Conservation (phyloP, 208 protist genomes). For the Trypanosoma congolense region DNA sequence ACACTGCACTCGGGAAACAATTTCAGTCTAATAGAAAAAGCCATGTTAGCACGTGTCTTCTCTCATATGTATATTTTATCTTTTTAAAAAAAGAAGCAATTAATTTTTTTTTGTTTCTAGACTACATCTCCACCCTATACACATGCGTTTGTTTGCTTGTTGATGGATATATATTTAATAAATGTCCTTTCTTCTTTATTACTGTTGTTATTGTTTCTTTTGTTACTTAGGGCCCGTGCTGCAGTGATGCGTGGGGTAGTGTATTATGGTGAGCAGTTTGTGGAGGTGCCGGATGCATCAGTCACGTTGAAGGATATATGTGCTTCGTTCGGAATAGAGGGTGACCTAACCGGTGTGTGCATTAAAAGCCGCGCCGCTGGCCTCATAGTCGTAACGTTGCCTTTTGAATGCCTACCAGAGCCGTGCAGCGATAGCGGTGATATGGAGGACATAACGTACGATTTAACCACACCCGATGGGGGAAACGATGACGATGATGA, state of each 20-base stretch:
- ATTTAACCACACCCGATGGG: conserved; percentile 9
- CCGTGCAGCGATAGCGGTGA: neutral
- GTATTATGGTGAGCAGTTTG: conserved; percentile 54
- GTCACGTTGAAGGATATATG: conserved; percentile 72
- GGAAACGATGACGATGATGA: conserved; percentile 2
- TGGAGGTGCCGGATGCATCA: conserved; percentile 50
- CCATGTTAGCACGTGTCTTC: too few relatives aligned
- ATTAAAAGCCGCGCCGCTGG: conserved; percentile 41
- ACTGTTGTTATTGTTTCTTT: too few relatives aligned
- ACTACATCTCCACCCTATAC: too few relatives aligned
- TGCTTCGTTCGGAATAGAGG: conserved; percentile 49
- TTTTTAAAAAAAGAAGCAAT: too few relatives aligned
- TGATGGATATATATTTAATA: too few relatives aligned
- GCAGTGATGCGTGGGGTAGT: conserved; percentile 32
- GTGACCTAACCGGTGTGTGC: conserved; percentile 37
- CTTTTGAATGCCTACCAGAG: conserved; percentile 52
- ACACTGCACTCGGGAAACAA: too few relatives aligned
- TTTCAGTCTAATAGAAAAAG: too few relatives aligned
- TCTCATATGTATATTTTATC: too few relatives aligned
- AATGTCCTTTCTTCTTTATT: too few relatives aligned
- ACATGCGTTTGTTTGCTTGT: too few relatives aligned
- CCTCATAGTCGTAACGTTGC: conserved; percentile 64
- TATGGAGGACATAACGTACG: conserved; percentile 11
- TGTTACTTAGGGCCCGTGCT: neutral
- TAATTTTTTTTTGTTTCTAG: too few relatives aligned